Evolutionary conservation across 495 filamentous ascomycete genomes (phyloP), one percentile per base, ranked within the genome.

Genomic region (Clohesyomyces aquaticus): DNA sequence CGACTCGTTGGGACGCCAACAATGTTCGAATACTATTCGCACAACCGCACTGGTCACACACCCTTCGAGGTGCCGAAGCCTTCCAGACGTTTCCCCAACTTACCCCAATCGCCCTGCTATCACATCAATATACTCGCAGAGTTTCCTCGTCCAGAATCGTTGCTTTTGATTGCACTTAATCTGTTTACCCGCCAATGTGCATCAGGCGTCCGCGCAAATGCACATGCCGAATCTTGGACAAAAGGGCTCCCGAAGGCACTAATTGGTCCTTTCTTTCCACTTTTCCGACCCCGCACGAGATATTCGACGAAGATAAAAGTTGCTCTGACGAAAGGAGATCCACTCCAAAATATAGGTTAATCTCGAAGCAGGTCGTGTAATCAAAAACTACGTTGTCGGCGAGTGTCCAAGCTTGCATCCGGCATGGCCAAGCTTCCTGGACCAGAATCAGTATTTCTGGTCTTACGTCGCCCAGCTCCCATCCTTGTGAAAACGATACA

Each of bases 351-450:
- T 54, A 18, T 50, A 2, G 1, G 50, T 26, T 50, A 42, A 43
- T 59, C 3, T 14, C 14, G 50, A 28, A 45, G 32, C 23, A 38
- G 32, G 38, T n/a, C 35, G 49, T 38, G 1, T 42, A 43, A 48
- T 66, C 29, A 35, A 61, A 26, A 25, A n/a, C 49, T 49, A 66
- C 57, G 47, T 61, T 28, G 14, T 55, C 16, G 56, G 32, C 35
- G n/a, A 65, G 41, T 42, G 21, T 64, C 16, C 2, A 29, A 18
- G 18, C 53, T 25, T 8, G 48, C 29, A 22, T 21, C 21, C 22
- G 23, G 21, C 49, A 16, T 35, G 22, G 23, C 18, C 26, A 14
- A 55, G 45, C 59, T 43, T 55, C 21, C 53, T 26, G 21, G n/a
- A 23, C 21, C 23, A 29, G 11, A 52, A 53, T 54, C 21, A 46